phyloP scores from a whole-genome alignment of 305 asterid species.

The Solanum chacoense region DNA sequence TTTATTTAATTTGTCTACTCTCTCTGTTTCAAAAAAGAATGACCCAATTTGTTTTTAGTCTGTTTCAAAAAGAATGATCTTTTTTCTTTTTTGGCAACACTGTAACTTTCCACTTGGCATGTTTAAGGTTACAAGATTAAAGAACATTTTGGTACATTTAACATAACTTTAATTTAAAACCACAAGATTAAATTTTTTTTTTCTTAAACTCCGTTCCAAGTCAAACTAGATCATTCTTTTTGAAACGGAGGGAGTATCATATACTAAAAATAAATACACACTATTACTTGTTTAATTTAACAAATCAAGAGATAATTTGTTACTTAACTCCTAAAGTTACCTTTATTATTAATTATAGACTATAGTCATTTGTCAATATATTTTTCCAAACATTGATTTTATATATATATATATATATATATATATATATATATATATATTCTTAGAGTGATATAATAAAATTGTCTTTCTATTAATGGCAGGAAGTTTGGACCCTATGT shows the following conservation, averaged over 20 bases:
- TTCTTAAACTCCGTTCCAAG: too few species aligned
- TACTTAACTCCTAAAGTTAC: not conserved
- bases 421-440: not conserved
- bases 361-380: not conserved
- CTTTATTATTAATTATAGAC: not conserved
- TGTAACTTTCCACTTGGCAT: too few species aligned
- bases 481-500: constrained; percentile 43
- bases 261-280: not conserved
- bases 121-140: too few species aligned
- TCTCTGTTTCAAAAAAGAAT: too few species aligned
- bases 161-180: too few species aligned
- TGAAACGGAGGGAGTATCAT: not conserved
- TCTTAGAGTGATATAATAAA: not conserved
- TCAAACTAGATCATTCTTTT: too few species aligned
- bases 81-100: too few species aligned
- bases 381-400: not conserved
- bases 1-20: not conserved
- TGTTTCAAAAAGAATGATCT: too few species aligned
- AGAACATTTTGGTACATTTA: too few species aligned
- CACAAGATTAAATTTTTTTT: too few species aligned
- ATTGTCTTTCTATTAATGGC: not conserved
- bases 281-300: not conserved
- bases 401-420: too few species aligned
- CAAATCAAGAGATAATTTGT: not conserved
- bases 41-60: too few species aligned